These are phyloP conservation scores for Tagetes patula DNA, from an alignment of 129 eudicot species.

Conservation along the genomic window DNA sequence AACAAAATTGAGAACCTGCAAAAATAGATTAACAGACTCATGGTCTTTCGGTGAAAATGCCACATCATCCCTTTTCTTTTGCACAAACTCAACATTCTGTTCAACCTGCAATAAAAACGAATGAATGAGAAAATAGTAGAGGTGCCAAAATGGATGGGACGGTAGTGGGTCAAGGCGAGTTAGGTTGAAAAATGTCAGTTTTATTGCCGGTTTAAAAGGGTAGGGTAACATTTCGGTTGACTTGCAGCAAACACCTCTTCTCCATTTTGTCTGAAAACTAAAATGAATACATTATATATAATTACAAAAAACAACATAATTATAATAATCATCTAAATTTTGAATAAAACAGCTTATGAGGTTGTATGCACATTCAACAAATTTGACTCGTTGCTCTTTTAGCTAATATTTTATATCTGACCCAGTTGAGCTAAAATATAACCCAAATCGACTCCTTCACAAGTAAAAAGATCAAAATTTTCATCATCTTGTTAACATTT, in stretches of 20 bases:
- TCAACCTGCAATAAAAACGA: slow-evolving; percentile 58
- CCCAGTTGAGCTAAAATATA: background rate
- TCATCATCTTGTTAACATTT: background rate
- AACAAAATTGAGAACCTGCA: slow-evolving; percentile 53
- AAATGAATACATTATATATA: too few relatives aligned
- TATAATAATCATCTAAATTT: background rate
- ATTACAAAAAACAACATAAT: too few relatives aligned
- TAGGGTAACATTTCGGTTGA: background rate
- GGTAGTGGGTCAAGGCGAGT: background rate
- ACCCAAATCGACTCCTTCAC: background rate
- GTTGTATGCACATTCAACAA: background rate
- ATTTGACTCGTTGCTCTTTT: background rate
- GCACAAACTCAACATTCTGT: slow-evolving; percentile 81
- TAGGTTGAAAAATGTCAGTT: background rate
- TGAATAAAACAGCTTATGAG: background rate
- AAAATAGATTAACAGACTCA: slow-evolving; percentile 72
- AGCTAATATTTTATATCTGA: background rate
- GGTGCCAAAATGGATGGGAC: background rate
- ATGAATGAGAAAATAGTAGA: background rate
- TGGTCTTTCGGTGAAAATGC: slow-evolving; percentile 87
- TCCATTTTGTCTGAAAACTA: background rate
- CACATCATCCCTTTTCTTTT: slow-evolving; percentile 90
- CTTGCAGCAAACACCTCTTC: background rate
- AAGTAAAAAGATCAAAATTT: background rate
- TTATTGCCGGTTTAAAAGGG: background rate